Percentiles rank a stretch among this genome's conserved stretches.
phyloP scores from a whole-genome alignment of 208 protist genomes.

The Wallacemonas collosoma region DNA sequence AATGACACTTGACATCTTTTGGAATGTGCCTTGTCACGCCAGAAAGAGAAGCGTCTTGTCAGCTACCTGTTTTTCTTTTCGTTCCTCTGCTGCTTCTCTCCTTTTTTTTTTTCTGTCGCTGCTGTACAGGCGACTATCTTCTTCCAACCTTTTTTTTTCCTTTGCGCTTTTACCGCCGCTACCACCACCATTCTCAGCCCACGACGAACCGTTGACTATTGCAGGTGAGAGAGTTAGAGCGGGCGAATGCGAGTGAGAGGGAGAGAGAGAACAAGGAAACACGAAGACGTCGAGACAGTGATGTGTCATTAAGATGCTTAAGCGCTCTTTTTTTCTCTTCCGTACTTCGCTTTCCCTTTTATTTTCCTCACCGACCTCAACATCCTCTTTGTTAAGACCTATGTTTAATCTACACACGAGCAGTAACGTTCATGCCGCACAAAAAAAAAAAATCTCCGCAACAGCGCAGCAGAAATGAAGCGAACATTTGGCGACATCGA shows the following conservation, averaged over 20 bases:
- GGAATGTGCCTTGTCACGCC: too few species aligned
- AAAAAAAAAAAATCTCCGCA: background rate
- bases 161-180: too few species aligned
- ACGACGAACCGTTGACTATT: too few species aligned
- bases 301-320: too few species aligned
- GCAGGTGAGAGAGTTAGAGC: too few species aligned
- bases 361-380: slow-evolving; percentile 5
- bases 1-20: too few species aligned
- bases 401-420: slow-evolving; percentile 8
- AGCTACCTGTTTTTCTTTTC: slow-evolving; percentile 9
- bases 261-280: too few species aligned
- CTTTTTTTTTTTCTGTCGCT: background rate
- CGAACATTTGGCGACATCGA: background rate
- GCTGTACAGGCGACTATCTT: too few species aligned
- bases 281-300: too few species aligned
- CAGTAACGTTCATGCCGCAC: background rate
- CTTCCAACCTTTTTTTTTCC: too few species aligned
- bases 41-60: background rate
- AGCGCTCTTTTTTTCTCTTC: slow-evolving; percentile 1
- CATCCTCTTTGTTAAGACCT: background rate
- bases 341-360: slow-evolving; percentile 2
- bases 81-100: background rate
- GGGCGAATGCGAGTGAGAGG: too few species aligned
- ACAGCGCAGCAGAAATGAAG: background rate
- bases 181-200: too few species aligned